These are phyloP conservation scores for Capsella rubella DNA, from an alignment of 441 rosid genomes.

Conservation along the genomic window DNA sequence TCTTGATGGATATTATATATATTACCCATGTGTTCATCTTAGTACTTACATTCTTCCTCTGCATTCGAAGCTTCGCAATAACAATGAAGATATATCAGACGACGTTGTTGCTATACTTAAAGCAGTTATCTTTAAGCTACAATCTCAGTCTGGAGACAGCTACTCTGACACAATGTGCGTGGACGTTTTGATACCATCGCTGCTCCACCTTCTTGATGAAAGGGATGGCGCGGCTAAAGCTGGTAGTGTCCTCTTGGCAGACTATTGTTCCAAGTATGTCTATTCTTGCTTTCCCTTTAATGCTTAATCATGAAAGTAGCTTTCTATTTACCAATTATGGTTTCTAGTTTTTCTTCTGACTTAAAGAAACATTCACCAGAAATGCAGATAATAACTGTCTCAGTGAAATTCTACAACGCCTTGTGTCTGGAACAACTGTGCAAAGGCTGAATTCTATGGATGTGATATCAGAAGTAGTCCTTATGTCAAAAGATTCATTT, in stretches of 20 bases:
- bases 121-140: conserved; percentile 63
- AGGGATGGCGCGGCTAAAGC: conserved; percentile 88
- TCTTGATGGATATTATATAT: conserved; percentile 3
- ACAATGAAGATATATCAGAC: conserved; percentile 75
- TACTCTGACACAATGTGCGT: conserved; percentile 56
- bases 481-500: conserved; percentile 53
- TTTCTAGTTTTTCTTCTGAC: conserved; percentile 48
- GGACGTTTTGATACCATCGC: conserved; percentile 62
- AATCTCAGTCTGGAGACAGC: conserved; percentile 54
- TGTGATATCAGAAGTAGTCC: conserved; percentile 71
- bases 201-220: conserved; percentile 90
- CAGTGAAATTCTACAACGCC: conserved; percentile 72
- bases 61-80: conserved; percentile 69
- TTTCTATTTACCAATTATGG: conserved; percentile 14
- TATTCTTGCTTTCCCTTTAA: conserved; percentile 34
- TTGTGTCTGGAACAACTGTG: conserved; percentile 66
- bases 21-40: conserved; percentile 34
- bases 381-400: conserved; percentile 61
- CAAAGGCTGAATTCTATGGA: conserved; percentile 87
- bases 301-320: conserved; percentile 25
- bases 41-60: conserved; percentile 36
- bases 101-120: conserved; percentile 74
- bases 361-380: conserved; percentile 56
- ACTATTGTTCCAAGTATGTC: conserved; percentile 72
- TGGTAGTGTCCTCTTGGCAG: conserved; percentile 74